These are phyloP conservation scores for Silene latifolia DNA, from an alignment of 148 eudicot species.

Conservation along the genomic window DNA sequence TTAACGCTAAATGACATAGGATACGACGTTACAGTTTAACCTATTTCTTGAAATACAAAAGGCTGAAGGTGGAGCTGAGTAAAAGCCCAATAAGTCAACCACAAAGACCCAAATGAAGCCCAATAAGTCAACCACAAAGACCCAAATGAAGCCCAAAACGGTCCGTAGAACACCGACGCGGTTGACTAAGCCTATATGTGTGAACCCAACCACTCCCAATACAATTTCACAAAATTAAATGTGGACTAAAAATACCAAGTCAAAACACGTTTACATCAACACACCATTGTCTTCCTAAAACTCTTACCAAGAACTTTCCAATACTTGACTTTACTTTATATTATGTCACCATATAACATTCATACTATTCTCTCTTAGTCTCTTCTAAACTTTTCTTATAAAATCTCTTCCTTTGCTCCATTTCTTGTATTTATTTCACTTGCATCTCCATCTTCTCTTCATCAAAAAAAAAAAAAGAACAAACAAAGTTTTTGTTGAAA, in stretches of 20 bases:
- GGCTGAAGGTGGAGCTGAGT: no score
- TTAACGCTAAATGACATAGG: no score
- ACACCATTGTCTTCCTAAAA: not conserved
- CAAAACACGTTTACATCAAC: conserved; percentile 13
- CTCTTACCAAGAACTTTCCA: conserved; percentile 20
- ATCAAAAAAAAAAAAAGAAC: not conserved
- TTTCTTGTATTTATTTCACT: conserved; percentile 15
- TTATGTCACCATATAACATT: not conserved
- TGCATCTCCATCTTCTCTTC: not conserved
- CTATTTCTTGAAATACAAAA: no score
- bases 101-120: no score
- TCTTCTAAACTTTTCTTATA: conserved; percentile 20
- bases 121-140: no score
- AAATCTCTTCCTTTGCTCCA: not conserved
- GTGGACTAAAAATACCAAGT: conserved; percentile 8
- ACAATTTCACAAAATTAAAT: not conserved
- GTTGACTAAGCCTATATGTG: not conserved
- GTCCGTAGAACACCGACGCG: conserved; percentile 18
- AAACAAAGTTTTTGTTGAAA: not conserved
- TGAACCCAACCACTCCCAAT: not conserved
- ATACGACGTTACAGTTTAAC: no score
- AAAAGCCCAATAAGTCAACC: no score
- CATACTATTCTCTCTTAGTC: conserved; percentile 7
- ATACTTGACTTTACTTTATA: conserved; percentile 8
- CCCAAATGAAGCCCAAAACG: not conserved